These are phyloP conservation scores for Aureobasidium lini DNA, from an alignment of 2,329 filamentous ascomycete species.

Conservation along the genomic window DNA sequence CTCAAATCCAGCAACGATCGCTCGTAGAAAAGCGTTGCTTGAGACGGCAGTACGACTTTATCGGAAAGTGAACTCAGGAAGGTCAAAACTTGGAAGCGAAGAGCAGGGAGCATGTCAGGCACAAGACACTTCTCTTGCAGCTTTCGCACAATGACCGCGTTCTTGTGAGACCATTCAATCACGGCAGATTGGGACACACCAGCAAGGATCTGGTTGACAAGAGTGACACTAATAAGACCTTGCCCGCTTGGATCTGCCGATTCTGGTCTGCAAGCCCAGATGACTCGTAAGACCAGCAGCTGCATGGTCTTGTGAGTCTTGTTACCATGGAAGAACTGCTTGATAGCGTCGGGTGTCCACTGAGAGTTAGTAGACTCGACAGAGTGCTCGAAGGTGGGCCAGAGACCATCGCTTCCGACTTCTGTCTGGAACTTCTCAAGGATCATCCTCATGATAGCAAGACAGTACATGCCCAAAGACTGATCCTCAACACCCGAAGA, in stretches of 20 bases:
- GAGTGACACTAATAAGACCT: constrained; percentile 19
- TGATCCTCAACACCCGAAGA: constrained; percentile 21
- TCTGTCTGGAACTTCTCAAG: constrained; percentile 9
- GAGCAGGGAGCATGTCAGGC: constrained; percentile 2
- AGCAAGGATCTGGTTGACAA: constrained; percentile 24
- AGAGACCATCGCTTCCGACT: background rate
- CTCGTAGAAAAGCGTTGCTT: constrained; percentile 11
- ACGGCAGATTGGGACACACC: constrained; percentile 23
- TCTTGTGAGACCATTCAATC: constrained; percentile 26
- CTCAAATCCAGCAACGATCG: constrained; percentile 10
- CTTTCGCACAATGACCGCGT: constrained; percentile 25
- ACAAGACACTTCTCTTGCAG: constrained; percentile 27
- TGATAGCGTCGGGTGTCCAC: constrained; percentile 26
- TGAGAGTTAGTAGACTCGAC: constrained; percentile 14
- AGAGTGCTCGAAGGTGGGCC: constrained; percentile 4
- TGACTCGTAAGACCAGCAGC: constrained; percentile 26
- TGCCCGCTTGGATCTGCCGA: constrained; percentile 18
- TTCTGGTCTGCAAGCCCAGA: constrained; percentile 23
- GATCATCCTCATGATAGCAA: constrained; percentile 30
- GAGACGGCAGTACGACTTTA: background rate
- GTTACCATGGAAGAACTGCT: constrained; percentile 26
- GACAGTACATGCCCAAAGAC: constrained; percentile 28
- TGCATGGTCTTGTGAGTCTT: constrained; percentile 29
- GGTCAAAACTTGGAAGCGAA: constrained; percentile 14
- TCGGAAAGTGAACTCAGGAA: constrained; percentile 14